phyloP scores from a whole-genome alignment of 768 basidiomycete genomes.

The Sistotremastrum niveocremeum region DNA sequence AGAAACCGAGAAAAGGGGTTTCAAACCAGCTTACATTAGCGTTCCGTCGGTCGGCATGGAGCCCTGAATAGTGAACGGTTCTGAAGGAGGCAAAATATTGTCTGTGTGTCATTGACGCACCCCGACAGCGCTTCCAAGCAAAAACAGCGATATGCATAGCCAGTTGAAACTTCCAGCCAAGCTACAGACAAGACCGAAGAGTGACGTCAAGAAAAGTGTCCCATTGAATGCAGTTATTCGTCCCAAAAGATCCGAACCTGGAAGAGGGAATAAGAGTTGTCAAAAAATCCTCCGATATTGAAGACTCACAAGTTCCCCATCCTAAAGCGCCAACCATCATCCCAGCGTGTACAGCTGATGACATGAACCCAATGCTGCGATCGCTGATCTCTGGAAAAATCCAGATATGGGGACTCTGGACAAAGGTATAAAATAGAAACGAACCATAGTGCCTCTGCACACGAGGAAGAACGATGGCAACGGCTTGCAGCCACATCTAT shows the following conservation, averaged over 20 bases:
- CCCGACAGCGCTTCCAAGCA: slow-evolving; percentile 87
- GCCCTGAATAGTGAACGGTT: slow-evolving; percentile 34
- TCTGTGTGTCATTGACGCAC: slow-evolving; percentile 29
- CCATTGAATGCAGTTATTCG: slow-evolving; percentile 85
- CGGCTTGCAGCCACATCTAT: slow-evolving; percentile 89
- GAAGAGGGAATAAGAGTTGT: neutral
- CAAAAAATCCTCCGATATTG: neutral
- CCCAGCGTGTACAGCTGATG: slow-evolving; percentile 84
- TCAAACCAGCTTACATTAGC: slow-evolving; percentile 5
- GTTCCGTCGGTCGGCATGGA: slow-evolving; percentile 98
- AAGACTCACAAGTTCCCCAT: slow-evolving; percentile 72
- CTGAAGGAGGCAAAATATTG: neutral
- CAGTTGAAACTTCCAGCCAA: slow-evolving; percentile 52
- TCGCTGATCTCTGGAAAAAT: slow-evolving; percentile 41
- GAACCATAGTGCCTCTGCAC: slow-evolving; percentile 83
- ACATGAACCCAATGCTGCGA: slow-evolving; percentile 64
- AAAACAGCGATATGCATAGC: slow-evolving; percentile 69
- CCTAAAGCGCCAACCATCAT: slow-evolving; percentile 94
- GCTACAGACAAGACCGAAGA: slow-evolving; percentile 77
- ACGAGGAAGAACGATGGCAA: slow-evolving; percentile 90
- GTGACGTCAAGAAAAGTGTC: slow-evolving; percentile 77
- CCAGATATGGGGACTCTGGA: slow-evolving; percentile 1
- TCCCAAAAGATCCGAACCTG: slow-evolving; percentile 79
- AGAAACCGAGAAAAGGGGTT: no score
- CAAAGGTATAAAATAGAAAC: slow-evolving; percentile 10